Percentiles rank a stretch among this genome's conserved stretches.
These are phyloP conservation scores for Globisporangium alternatum DNA, from an alignment of 352 stramenopile genomes.

Conservation along the genomic window DNA sequence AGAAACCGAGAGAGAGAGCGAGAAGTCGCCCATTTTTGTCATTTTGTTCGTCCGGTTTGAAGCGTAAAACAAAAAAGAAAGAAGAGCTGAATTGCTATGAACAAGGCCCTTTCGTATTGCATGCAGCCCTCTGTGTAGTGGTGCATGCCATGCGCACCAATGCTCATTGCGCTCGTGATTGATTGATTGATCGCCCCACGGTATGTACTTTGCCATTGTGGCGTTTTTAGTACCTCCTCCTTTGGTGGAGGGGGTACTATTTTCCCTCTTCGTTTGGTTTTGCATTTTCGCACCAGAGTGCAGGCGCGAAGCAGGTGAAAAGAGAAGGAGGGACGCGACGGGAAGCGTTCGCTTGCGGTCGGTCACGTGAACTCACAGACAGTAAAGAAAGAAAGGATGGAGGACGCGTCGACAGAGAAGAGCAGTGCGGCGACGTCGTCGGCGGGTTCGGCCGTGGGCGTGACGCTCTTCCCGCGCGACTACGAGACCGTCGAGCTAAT, in stretches of 20 bases:
- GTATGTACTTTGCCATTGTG: not conserved
- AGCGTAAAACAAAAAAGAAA: conserved; percentile 13
- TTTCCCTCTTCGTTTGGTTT: conserved; percentile 1
- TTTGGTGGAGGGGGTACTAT: not conserved
- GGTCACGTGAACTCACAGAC: not conserved
- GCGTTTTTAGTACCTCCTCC: not conserved
- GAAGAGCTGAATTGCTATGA: not conserved
- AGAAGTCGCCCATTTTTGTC: conserved; percentile 17
- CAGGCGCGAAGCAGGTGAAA: not conserved
- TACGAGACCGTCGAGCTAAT: conserved; percentile 80
- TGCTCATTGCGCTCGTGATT: too few relatives aligned
- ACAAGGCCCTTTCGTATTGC: too few relatives aligned
- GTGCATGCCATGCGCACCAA: too few relatives aligned
- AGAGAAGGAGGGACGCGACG: not conserved
- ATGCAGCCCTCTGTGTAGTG: too few relatives aligned
- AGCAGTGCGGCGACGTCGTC: conserved; percentile 32
- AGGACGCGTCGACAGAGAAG: conserved; percentile 44
- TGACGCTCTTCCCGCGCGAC: conserved; percentile 79
- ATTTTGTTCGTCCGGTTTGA: conserved; percentile 17
- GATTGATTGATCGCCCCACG: too few relatives aligned
- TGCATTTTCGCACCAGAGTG: conserved; percentile 1
- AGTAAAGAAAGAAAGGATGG: conserved; percentile 2
- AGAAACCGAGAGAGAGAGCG: conserved; percentile 7
- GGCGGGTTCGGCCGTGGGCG: conserved; percentile 43
- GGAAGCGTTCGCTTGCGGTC: not conserved